Percentiles rank a stretch among this genome's conserved stretches.
Evolutionary conservation across 179 eudicot genomes (phyloP).

Genomic region (Vitellaria paradoxa): DNA sequence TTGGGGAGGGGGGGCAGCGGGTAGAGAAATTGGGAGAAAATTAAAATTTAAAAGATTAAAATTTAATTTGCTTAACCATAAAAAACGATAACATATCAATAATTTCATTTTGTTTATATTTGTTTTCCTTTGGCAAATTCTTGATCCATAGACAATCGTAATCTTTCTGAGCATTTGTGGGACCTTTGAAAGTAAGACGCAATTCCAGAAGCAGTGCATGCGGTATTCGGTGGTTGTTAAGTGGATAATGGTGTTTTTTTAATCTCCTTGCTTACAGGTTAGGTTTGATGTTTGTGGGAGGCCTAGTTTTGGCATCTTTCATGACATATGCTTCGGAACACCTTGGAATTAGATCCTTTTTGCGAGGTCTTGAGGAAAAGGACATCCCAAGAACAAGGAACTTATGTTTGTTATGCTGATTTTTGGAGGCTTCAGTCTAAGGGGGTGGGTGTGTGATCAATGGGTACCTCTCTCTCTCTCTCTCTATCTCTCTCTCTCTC

Average conservation of each 20-base stretch:
- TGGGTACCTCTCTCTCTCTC: neutral
- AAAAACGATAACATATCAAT: no score
- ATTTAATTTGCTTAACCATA: no score
- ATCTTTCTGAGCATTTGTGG: no score
- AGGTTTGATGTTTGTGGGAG: constrained; percentile 84
- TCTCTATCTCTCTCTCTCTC: neutral
- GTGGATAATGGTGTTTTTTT: neutral
- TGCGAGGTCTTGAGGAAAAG: constrained; percentile 72
- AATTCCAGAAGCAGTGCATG: no score
- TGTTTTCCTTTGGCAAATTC: no score
- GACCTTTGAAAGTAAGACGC: no score
- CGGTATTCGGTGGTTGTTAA: neutral
- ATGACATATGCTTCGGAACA: constrained; percentile 96
- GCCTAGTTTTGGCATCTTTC: constrained; percentile 78
- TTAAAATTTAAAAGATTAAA: no score
- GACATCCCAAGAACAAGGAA: constrained; percentile 50
- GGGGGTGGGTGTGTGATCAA: constrained; percentile 5
- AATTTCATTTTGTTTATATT: no score
- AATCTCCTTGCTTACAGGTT: constrained; percentile 42
- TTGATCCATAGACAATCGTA: no score
- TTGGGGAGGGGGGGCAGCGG: no score
- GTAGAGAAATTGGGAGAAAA: no score
- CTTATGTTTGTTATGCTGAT: constrained; percentile 51
- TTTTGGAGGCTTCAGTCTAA: constrained; percentile 11
- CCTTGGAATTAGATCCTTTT: constrained; percentile 65